A percentile compares a stretch with the other conserved stretches of the same genome.
Evolutionary conservation across 208 protist species (phyloP).

Genomic region (Strigomonas galati): DNA sequence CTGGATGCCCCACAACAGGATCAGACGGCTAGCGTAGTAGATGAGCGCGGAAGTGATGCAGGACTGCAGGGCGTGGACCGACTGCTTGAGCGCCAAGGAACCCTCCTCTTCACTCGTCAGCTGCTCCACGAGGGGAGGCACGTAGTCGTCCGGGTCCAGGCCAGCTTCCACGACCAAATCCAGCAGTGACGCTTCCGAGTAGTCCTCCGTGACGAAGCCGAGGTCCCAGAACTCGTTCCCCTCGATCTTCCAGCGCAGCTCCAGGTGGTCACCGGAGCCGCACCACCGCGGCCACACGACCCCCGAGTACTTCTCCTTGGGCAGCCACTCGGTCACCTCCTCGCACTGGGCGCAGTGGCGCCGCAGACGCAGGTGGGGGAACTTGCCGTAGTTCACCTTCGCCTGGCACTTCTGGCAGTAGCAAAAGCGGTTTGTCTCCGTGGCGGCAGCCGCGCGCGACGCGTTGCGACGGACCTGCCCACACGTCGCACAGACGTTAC

Average conservation of each 20-base stretch:
- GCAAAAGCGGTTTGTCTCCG: slow-evolving; percentile 8
- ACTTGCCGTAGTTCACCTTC: slow-evolving; percentile 33
- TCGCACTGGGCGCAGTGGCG: slow-evolving; percentile 48
- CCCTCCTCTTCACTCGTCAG: slow-evolving; percentile 4
- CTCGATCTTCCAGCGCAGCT: slow-evolving; percentile 48
- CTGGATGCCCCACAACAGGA: slow-evolving; percentile 50
- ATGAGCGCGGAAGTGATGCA: slow-evolving; percentile 53
- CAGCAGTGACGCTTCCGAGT: slow-evolving; percentile 45
- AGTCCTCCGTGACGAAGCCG: slow-evolving; percentile 32
- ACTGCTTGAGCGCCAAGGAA: neutral
- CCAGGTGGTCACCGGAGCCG: slow-evolving; percentile 54
- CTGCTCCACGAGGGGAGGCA: slow-evolving; percentile 27
- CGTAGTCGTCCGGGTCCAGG: slow-evolving; percentile 32
- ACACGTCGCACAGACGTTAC: slow-evolving; percentile 60
- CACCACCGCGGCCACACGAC: slow-evolving; percentile 47
- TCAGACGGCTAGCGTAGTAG: slow-evolving; percentile 69
- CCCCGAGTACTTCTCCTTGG: slow-evolving; percentile 40
- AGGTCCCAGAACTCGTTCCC: slow-evolving; percentile 22
- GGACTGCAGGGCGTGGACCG: slow-evolving; percentile 14
- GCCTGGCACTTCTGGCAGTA: slow-evolving; percentile 54
- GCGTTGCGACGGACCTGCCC: slow-evolving; percentile 42
- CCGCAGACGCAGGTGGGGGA: slow-evolving; percentile 41
- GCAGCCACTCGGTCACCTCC: slow-evolving; percentile 57
- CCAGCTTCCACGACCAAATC: slow-evolving; percentile 22
- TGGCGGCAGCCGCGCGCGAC: slow-evolving; percentile 5